Conservation (phyloP, 805 yeast genomes). For the Vanderwaltozyma verrucispora region DNA sequence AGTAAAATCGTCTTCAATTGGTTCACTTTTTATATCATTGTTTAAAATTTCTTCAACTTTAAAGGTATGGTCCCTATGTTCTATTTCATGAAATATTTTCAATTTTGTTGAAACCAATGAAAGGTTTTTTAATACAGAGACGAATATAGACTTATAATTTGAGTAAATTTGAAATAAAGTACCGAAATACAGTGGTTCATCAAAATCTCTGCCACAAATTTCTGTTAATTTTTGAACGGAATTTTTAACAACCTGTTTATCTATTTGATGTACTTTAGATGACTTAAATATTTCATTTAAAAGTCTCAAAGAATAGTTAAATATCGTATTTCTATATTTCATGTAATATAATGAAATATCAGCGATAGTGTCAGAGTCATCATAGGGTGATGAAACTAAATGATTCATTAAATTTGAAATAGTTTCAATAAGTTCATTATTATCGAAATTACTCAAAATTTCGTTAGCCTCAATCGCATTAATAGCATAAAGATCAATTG, state of each 20-base stretch:
- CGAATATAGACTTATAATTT: constrained; percentile 7
- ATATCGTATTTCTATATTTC: constrained; percentile 21
- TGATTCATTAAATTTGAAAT: constrained; percentile 12
- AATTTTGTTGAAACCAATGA: constrained; percentile 18
- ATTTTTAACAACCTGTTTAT: constrained; percentile 2
- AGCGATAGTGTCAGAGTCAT: constrained; percentile 3
- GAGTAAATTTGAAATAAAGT: constrained; percentile 11
- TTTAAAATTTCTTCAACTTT: constrained; percentile 4
- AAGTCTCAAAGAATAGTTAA: constrained; percentile 16
- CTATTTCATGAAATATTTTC: constrained; percentile 22
- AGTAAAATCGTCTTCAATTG: background rate
- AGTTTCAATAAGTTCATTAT: constrained; percentile 7
- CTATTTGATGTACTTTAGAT: background rate
- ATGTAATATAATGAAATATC: constrained; percentile 20
- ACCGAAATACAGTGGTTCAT: constrained; percentile 16
- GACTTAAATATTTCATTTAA: constrained; percentile 4
- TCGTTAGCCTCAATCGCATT: constrained; percentile 14
- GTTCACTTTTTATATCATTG: background rate
- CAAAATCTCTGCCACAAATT: constrained; percentile 23
- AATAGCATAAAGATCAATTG: constrained; percentile 27
- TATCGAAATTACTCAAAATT: constrained; percentile 9
- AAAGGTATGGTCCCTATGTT: constrained; percentile 14
- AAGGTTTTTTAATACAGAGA: constrained; percentile 7
- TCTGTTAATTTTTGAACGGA: constrained; percentile 10
- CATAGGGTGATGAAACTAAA: constrained; percentile 17